Evolutionary conservation across 1,284 basidiomycete genomes (phyloP).

Genomic region (Pholiota adiposa): DNA sequence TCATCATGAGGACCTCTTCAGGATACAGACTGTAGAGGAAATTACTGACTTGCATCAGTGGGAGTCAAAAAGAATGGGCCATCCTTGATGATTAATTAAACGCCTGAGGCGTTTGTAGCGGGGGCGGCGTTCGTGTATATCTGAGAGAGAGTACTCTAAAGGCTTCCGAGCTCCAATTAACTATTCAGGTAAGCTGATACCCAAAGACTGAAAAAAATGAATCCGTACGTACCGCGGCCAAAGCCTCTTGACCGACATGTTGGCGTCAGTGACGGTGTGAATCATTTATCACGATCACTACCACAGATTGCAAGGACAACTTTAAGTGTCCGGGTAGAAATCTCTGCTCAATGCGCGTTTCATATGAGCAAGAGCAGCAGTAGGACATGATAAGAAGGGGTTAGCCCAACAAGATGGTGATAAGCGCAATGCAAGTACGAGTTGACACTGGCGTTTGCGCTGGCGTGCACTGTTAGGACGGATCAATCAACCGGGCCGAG

Average conservation of each 20-base stretch:
- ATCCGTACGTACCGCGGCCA: neutral
- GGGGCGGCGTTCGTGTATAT: too few relatives aligned
- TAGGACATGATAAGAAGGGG: too few relatives aligned
- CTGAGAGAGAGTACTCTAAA: too few relatives aligned
- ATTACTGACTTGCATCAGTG: neutral
- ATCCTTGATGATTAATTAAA: neutral
- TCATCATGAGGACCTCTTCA: neutral
- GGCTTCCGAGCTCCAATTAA: neutral
- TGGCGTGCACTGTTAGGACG: too few relatives aligned
- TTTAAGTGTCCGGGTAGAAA: neutral
- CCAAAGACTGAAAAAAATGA: neutral
- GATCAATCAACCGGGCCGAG: neutral
- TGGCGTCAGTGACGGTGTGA: neutral
- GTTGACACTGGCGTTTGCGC: neutral
- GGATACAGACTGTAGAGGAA: neutral
- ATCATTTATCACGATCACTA: neutral
- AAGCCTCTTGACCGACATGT: neutral
- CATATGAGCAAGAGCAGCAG: too few relatives aligned
- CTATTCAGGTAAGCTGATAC: neutral
- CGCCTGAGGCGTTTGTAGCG: neutral
- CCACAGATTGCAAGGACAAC: neutral
- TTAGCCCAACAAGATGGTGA: too few relatives aligned
- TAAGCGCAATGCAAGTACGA: too few relatives aligned
- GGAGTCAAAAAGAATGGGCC: neutral
- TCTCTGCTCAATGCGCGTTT: too few relatives aligned